Percentiles rank a stretch among this genome's conserved stretches.
Conservation (phyloP, 2,329 filamentous ascomycete species). For the Chaetomium strumarium region DNA sequence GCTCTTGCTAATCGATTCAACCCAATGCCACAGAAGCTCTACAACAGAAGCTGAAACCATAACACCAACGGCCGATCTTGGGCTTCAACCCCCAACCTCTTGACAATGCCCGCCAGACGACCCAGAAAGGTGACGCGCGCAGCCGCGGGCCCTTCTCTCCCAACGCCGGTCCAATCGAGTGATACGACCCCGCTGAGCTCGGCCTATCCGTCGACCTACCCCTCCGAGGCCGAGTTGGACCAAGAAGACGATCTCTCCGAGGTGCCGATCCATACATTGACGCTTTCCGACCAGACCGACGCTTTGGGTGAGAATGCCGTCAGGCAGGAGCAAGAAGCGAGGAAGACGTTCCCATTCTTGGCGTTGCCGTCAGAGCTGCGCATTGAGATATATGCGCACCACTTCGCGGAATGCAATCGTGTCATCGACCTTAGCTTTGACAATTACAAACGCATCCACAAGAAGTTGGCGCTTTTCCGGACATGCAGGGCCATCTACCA, state of each 20-base stretch:
- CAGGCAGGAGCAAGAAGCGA: constrained; percentile 20
- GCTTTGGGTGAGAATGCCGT: constrained; percentile 18
- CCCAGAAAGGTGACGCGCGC: constrained; percentile 29
- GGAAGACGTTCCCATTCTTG: constrained; percentile 57
- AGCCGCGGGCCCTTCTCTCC: constrained; percentile 18
- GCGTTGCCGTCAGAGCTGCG: constrained; percentile 64
- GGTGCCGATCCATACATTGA: constrained; percentile 39
- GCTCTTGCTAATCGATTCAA: no score
- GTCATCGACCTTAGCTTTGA: constrained; percentile 62
- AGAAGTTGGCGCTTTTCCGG: constrained; percentile 54
- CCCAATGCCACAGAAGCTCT: no score
- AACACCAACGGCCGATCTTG: no score
- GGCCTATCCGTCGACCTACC: constrained; percentile 32
- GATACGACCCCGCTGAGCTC: constrained; percentile 34
- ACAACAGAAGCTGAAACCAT: no score
- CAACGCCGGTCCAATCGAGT: constrained; percentile 30
- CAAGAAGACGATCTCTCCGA: constrained; percentile 35
- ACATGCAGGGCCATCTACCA: constrained; percentile 54
- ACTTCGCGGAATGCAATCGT: constrained; percentile 48
- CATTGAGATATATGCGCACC: constrained; percentile 59
- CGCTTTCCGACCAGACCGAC: constrained; percentile 32
- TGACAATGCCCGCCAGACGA: constrained; percentile 23
- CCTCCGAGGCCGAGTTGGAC: constrained; percentile 36
- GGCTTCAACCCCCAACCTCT: constrained; percentile 9
- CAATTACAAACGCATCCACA: constrained; percentile 57